Conservation (phyloP, 192 early-diverging fungal species). For the Obelidium mucronatum region DNA sequence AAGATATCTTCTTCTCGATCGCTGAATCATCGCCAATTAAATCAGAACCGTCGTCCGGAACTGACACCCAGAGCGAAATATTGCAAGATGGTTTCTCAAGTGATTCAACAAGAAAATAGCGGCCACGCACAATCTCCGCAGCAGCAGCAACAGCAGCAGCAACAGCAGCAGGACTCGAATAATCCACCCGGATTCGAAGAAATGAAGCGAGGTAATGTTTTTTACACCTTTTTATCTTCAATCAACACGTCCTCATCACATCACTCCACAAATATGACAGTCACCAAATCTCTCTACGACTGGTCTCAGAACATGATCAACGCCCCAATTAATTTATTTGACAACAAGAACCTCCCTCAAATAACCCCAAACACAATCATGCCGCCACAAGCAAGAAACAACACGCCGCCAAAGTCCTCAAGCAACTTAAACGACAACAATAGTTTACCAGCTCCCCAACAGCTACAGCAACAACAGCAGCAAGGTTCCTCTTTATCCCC, state of each 20-base stretch:
- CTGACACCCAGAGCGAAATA: slow-evolving; percentile 14
- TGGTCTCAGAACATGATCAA: slow-evolving; percentile 33
- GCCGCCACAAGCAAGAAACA: neutral
- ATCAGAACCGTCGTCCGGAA: neutral
- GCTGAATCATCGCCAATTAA: neutral
- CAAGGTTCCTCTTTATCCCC: neutral
- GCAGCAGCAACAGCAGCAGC: neutral
- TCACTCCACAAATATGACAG: too few species aligned
- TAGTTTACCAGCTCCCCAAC: too few species aligned
- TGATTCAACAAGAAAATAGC: neutral
- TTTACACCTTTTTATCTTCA: neutral
- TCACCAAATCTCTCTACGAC: slow-evolving; percentile 31
- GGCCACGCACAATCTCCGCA: neutral
- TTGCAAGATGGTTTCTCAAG: neutral
- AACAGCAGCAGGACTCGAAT: neutral
- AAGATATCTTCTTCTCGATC: neutral
- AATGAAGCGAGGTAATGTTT: slow-evolving; percentile 29
- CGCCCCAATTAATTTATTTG: slow-evolving; percentile 13
- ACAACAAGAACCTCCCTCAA: slow-evolving; percentile 5
- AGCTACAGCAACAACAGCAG: too few species aligned
- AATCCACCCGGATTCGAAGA: slow-evolving; percentile 21
- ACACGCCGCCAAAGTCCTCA: neutral
- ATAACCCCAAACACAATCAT: neutral
- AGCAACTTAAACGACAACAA: too few species aligned
- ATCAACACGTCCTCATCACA: neutral